Evolutionary conservation across 2,329 filamentous ascomycete genomes (phyloP).

Genomic region (Ophiostoma ips): DNA sequence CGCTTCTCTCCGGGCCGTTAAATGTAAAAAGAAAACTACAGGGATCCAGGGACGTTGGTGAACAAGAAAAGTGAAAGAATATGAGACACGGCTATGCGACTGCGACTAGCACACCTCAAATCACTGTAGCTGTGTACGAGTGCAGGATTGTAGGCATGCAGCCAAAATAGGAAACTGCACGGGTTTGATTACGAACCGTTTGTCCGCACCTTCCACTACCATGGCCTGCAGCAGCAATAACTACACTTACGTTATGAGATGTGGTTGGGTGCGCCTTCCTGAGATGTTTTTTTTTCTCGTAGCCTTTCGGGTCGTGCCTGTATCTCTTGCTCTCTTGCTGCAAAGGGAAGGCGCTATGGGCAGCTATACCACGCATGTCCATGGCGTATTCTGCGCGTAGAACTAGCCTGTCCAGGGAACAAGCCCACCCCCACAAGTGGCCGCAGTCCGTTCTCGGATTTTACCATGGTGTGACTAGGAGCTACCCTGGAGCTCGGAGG

Average conservation of each 20-base stretch:
- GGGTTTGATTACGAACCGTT: too few relatives aligned
- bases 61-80: conserved; percentile 1
- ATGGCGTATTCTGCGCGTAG: too few relatives aligned
- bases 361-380: too few relatives aligned
- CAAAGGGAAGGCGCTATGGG: neutral
- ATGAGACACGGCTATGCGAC: neutral
- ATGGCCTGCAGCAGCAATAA: too few relatives aligned
- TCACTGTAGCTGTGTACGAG: neutral
- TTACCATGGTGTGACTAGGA: neutral
- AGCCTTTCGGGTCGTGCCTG: neutral
- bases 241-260: too few relatives aligned
- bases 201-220: too few relatives aligned
- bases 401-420: neutral
- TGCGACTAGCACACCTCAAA: neutral
- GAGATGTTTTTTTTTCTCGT: too few relatives aligned
- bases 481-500: neutral
- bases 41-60: neutral
- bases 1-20: neutral
- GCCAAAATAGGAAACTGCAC: neutral
- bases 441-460: neutral
- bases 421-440: neutral
- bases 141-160: neutral
- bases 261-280: too few relatives aligned
- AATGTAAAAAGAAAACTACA: neutral
- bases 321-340: neutral